phyloP scores from a whole-genome alignment of 441 rosid genomes.

The Euphorbia celastroides region DNA sequence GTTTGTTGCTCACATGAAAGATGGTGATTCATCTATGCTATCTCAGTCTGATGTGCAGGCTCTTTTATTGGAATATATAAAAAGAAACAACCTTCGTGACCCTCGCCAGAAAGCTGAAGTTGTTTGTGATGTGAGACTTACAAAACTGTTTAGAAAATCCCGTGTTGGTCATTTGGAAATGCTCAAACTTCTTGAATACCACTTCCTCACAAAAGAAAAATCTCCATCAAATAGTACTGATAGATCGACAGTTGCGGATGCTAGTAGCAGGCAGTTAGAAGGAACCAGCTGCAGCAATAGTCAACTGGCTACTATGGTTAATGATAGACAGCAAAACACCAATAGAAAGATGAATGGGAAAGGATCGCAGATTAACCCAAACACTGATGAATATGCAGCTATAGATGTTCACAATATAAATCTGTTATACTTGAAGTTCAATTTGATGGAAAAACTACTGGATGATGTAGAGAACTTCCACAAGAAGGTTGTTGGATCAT shows the following conservation, averaged over 20 bases:
- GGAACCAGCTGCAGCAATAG: too few species aligned
- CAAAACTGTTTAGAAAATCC: slow-evolving; percentile 77
- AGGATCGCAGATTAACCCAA: slow-evolving; percentile 71
- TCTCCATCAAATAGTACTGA: slow-evolving; percentile 54
- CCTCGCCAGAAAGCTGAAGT: slow-evolving; percentile 87
- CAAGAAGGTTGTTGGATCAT: slow-evolving; percentile 75
- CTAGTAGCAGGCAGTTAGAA: too few species aligned
- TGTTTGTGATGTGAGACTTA: slow-evolving; percentile 80
- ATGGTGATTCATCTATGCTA: slow-evolving; percentile 67
- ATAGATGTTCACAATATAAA: slow-evolving; percentile 76
- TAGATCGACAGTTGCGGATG: too few species aligned
- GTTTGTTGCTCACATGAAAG: slow-evolving; percentile 78
- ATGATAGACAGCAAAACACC: slow-evolving; percentile 74
- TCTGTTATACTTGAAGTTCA: slow-evolving; percentile 76
- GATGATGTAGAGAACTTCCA: slow-evolving; percentile 63
- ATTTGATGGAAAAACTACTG: slow-evolving; percentile 64
- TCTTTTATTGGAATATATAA: slow-evolving; percentile 80
- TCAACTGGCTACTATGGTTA: slow-evolving; percentile 59
- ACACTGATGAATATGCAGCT: slow-evolving; percentile 93
- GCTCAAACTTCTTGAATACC: slow-evolving; percentile 89
- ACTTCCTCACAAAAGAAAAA: slow-evolving; percentile 71
- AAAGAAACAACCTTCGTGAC: slow-evolving; percentile 85
- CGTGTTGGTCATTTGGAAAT: slow-evolving; percentile 96
- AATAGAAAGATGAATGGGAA: slow-evolving; percentile 61
- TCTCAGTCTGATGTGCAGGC: slow-evolving; percentile 77